Percentiles rank a stretch among this genome's conserved stretches.
Evolutionary conservation across 306 rosid species (phyloP).

Genomic region (Crataegus laevigata): DNA sequence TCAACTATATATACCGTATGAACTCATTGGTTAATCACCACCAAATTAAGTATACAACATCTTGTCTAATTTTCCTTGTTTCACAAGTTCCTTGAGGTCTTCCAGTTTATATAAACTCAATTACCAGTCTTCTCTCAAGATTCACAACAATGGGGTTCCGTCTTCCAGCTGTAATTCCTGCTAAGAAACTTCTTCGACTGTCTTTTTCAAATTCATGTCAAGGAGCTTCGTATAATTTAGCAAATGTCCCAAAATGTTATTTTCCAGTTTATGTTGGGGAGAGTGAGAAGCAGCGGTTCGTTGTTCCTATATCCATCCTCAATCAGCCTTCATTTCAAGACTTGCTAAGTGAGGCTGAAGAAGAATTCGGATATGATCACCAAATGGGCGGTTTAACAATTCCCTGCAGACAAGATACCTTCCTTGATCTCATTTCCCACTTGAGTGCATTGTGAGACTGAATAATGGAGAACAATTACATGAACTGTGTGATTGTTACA

Average conservation of each 20-base stretch:
- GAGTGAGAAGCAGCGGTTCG: conserved; percentile 19
- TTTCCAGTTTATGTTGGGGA: conserved; percentile 44
- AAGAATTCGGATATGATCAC: background rate
- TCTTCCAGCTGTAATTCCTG: background rate
- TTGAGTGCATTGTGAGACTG: background rate
- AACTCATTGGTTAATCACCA: background rate
- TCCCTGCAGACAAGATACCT: conserved; percentile 12
- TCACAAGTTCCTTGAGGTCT: background rate
- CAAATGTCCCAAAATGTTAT: conserved; percentile 35
- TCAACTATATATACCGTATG: background rate
- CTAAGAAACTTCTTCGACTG: conserved; percentile 14
- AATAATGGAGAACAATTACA: background rate
- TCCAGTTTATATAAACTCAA: background rate
- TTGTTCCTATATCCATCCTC: conserved; percentile 16
- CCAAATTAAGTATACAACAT: background rate
- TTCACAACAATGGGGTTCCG: conserved; percentile 11
- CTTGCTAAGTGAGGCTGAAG: conserved; percentile 2
- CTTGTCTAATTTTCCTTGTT: background rate
- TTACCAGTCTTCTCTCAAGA: background rate
- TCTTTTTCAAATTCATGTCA: background rate
- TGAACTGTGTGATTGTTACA: background rate
- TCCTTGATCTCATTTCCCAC: conserved; percentile 24
- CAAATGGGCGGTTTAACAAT: background rate
- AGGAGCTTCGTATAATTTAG: background rate
- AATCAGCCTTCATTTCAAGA: conserved; percentile 23